These are phyloP conservation scores for Oryza glumipatula DNA, from an alignment of 176 grass and related monocot genomes.

Conservation along the genomic window DNA sequence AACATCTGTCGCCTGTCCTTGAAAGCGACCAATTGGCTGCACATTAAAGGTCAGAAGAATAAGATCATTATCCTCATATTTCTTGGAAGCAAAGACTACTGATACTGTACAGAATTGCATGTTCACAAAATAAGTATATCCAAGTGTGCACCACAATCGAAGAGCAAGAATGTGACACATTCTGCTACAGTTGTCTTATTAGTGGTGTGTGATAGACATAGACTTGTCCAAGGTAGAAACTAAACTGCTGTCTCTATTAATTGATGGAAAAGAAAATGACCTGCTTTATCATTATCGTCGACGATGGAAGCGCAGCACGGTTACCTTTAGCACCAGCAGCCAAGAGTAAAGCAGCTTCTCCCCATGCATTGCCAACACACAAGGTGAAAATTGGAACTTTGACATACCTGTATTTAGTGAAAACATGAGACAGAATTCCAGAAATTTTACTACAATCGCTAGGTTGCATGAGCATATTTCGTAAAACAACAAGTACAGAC, in stretches of 20 bases:
- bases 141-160: not conserved
- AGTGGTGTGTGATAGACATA: not conserved
- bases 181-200: not conserved
- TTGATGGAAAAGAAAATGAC: conserved; percentile 53
- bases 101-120: conserved; percentile 4
- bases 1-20: conserved; percentile 78
- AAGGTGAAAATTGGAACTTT: conserved; percentile 93
- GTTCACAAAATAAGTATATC: conserved; percentile 16
- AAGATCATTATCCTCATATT: conserved; percentile 21
- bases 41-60: conserved; percentile 50
- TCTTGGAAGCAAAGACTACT: conserved; percentile 25
- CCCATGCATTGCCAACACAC: conserved; percentile 94
- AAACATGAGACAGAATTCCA: conserved; percentile 28
- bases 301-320: conserved; percentile 91
- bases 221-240: conserved; percentile 24
- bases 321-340: conserved; percentile 90
- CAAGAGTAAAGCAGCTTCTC: conserved; percentile 90
- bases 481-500: not conserved
- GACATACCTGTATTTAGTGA: conserved; percentile 56
- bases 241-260: conserved; percentile 16
- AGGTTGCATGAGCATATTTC: conserved; percentile 5
- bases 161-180: conserved; percentile 1
- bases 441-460: not conserved
- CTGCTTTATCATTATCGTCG: conserved; percentile 97
- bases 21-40: conserved; percentile 90